Evolutionary conservation across 139 green algal species (phyloP).

Genomic region (Picochlorum sp.): DNA sequence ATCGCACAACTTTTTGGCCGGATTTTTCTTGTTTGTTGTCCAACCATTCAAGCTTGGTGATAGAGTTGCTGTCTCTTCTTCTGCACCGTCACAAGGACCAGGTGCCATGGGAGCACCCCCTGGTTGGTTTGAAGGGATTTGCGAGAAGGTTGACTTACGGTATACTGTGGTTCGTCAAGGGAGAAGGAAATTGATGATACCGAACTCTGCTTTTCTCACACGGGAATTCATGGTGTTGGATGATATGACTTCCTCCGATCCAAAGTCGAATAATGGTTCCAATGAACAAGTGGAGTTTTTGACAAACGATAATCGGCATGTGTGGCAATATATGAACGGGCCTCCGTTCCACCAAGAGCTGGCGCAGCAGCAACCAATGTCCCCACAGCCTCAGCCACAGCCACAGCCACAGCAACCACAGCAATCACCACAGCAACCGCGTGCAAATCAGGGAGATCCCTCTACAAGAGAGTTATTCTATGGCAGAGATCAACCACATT

Average conservation of each 20-base stretch:
- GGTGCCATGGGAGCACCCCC: constrained; percentile 3
- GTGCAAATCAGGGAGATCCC: too few relatives aligned
- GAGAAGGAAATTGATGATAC: constrained; percentile 43
- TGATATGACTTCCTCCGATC: background rate
- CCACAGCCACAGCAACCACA: background rate
- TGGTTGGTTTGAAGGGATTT: constrained; percentile 58
- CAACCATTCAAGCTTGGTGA: constrained; percentile 55
- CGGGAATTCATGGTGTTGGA: constrained; percentile 61
- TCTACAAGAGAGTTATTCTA: too few relatives aligned
- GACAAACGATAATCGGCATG: constrained; percentile 11
- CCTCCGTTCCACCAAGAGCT: constrained; percentile 11
- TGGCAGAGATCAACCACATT: too few relatives aligned
- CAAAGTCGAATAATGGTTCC: background rate
- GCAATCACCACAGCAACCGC: background rate
- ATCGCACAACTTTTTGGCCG: constrained; percentile 56
- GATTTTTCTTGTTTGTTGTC: constrained; percentile 59
- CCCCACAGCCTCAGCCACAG: background rate
- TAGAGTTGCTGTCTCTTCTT: constrained; percentile 38
- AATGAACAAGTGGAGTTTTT: background rate
- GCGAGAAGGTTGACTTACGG: constrained; percentile 60
- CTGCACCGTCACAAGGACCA: background rate
- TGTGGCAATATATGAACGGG: constrained; percentile 13
- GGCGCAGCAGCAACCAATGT: background rate
- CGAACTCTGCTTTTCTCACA: constrained; percentile 56
- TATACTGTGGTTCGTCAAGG: constrained; percentile 53